Conservation (phyloP, 164 flowering plant genomes). For the Pachysandra terminalis region DNA sequence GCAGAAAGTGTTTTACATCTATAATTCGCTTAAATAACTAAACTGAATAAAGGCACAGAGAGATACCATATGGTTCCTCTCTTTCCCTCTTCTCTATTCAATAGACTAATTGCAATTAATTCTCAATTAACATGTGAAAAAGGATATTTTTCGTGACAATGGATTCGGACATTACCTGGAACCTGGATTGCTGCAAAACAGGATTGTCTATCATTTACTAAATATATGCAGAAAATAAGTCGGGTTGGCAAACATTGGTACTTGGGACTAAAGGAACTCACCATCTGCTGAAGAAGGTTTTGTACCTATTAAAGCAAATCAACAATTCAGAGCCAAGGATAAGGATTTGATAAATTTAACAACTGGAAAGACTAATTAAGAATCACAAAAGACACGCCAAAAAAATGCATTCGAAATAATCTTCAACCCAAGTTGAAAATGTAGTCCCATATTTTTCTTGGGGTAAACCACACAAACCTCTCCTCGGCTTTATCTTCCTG, state of each 20-base stretch:
- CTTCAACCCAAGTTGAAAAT: no score
- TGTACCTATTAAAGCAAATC: constrained; percentile 55
- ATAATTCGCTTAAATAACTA: no score
- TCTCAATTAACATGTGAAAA: constrained; percentile 17
- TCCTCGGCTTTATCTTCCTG: no score
- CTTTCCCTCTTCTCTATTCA: not conserved
- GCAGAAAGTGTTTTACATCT: not conserved
- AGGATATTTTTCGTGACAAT: constrained; percentile 94
- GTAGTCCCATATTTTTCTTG: no score
- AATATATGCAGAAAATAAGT: not conserved
- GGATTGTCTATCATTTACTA: not conserved
- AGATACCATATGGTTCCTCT: not conserved
- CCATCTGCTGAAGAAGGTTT: constrained; percentile 88
- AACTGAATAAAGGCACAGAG: no score
- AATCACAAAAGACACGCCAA: no score
- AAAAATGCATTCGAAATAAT: no score
- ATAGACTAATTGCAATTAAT: no score
- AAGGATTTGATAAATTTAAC: not conserved
- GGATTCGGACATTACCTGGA: constrained; percentile 84
- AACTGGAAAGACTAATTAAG: not conserved
- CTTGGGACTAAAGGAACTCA: constrained; percentile 32
- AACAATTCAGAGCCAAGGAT: constrained; percentile 6
- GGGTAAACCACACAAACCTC: no score
- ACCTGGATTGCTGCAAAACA: constrained; percentile 84
- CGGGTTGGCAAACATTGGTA: not conserved